Conservation (phyloP, 257 asterid genomes). For the Solanum acaule region DNA sequence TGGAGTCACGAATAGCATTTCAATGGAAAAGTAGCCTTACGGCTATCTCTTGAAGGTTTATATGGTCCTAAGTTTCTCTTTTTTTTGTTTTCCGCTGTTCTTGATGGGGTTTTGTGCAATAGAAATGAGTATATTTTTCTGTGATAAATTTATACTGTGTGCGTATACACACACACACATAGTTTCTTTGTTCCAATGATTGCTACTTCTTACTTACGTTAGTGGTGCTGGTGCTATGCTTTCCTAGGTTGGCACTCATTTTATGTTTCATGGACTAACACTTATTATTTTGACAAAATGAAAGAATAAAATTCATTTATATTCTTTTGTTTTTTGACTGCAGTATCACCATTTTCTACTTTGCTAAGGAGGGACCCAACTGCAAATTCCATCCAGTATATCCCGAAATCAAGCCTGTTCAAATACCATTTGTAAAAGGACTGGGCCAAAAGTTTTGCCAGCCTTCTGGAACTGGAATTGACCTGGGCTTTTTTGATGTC, state of each 20-base stretch:
- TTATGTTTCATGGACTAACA: background rate
- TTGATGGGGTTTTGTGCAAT: background rate
- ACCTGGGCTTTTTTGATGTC: conserved; percentile 71
- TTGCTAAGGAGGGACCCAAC: conserved; percentile 66
- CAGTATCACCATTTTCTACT: conserved; percentile 76
- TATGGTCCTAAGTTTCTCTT: background rate
- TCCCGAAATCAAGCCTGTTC: conserved; percentile 68
- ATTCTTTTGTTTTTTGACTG: conserved; percentile 10
- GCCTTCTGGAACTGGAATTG: conserved; percentile 89
- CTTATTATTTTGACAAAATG: background rate
- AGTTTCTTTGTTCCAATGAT: background rate
- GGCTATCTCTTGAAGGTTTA: background rate
- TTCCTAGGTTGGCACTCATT: background rate
- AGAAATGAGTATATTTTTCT: background rate
- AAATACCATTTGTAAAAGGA: conserved; percentile 66
- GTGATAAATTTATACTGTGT: background rate
- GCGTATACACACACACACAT: background rate
- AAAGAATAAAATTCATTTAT: background rate
- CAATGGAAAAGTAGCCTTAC: background rate
- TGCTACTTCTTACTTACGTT: background rate
- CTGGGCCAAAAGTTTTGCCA: conserved; percentile 73
- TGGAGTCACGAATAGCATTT: background rate
- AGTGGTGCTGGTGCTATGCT: background rate
- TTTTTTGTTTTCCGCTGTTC: background rate
- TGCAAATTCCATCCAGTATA: conserved; percentile 53